Base-by-base conservation (phyloP, 331 rosid genomes). In the Quercus tomentella region DNA sequence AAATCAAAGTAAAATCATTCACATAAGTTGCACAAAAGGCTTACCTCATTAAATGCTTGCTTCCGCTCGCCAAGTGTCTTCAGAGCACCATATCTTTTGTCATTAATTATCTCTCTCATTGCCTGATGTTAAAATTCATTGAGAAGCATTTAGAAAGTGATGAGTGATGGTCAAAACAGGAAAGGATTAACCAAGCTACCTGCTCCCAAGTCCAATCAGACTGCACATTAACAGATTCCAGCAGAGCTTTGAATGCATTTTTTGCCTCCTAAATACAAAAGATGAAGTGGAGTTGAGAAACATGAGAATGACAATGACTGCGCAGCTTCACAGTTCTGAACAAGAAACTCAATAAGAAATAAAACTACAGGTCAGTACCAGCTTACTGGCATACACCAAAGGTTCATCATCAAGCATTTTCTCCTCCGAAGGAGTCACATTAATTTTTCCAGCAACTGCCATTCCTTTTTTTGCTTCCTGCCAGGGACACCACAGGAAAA, bases 131-230 rank as follows among this genome's bases (percentile, higher is more conserved):
- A 74, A 75, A 74, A 70, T 75, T 80, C 54, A 74, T 57, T 28
- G 72, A 72, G 63, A 72, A 80, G 80, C 84, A 76, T 82, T 73
- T 82, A 73, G 72, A 77, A 74, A 79, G 76, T 73, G 83, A 56
- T 25, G 21, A 43, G 54, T 17, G 20, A 14, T 56, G 8, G 10
- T 65, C 35, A 52, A 31, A 65, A 79, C n/a, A 79, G 52, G 22
- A 72, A 79, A 75, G 74, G 31, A 65, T 18, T 58, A 76, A 62
- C 14, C 75, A 79, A 51, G 51, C 81, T 77, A 96, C 99, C 99
- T 96, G 99, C 82, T 96, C 99, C 99, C 99, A 96, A 65, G 97
- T 87, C 99, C 99, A 96, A 89, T 96, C 99, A 80, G 99, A 96
- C 72, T 90, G 96, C 28, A 96, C 99, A 81, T 90, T 96, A 30